Percentiles rank a stretch among this genome's conserved stretches.
phyloP scores from a whole-genome alignment of 257 asterid genomes.

The Schizonepeta tenuifolia region DNA sequence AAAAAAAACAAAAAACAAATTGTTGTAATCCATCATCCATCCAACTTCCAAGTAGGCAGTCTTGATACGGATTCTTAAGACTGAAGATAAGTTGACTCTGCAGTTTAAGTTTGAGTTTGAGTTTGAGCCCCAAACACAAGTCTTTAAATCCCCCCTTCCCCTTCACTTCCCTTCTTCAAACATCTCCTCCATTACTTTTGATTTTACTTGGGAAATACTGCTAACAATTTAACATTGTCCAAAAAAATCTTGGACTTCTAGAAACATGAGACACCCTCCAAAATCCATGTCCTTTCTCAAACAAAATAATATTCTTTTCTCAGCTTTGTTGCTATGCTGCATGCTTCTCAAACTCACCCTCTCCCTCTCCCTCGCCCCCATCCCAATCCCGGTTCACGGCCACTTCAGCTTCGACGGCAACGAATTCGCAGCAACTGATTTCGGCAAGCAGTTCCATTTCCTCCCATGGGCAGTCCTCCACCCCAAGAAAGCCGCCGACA shows the following conservation, averaged over 20 bases:
- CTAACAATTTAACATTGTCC: slow-evolving; percentile 4
- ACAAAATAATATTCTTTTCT: slow-evolving; percentile 41
- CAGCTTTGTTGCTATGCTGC: slow-evolving; percentile 49
- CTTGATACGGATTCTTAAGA: slow-evolving; percentile 67
- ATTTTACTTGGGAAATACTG: slow-evolving; percentile 18
- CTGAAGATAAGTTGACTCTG: slow-evolving; percentile 66
- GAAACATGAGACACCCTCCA: slow-evolving; percentile 41
- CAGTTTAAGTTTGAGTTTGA: neutral
- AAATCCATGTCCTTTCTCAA: slow-evolving; percentile 27
- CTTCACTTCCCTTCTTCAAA: slow-evolving; percentile 33
- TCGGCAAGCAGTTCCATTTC: slow-evolving; percentile 68
- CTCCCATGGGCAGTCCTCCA: slow-evolving; percentile 79
- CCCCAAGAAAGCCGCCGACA: slow-evolving; percentile 72
- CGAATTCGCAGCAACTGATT: slow-evolving; percentile 76
- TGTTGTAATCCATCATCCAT: slow-evolving; percentile 44
- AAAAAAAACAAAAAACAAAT: slow-evolving; percentile 28
- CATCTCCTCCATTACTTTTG: slow-evolving; percentile 12
- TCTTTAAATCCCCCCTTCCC: slow-evolving; percentile 59
- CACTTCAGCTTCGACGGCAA: slow-evolving; percentile 56
- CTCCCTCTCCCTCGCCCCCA: slow-evolving; percentile 39
- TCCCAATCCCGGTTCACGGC: slow-evolving; percentile 51
- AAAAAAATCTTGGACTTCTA: slow-evolving; percentile 31
- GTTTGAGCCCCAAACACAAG: slow-evolving; percentile 33
- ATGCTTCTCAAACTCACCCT: slow-evolving; percentile 46
- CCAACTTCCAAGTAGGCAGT: slow-evolving; percentile 53